Base-by-base conservation (phyloP, 73 alveolate genomes). In the Tetrahymena thermophila region DNA sequence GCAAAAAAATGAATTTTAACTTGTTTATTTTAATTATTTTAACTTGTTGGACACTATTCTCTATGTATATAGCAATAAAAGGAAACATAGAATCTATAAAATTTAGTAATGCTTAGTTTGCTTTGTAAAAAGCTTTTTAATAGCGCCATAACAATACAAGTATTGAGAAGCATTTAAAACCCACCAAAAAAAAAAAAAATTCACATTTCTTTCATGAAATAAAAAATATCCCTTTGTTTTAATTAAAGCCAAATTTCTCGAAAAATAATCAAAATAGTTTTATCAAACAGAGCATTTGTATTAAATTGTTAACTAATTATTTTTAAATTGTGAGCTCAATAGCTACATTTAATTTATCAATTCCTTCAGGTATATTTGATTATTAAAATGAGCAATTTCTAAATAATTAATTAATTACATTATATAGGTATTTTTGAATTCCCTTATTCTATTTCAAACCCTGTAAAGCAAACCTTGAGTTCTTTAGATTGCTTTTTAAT, bases 371-470 rank as follows among this genome's bases (percentile, higher is more conserved):
- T 71, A 71, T 31, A 71, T 23, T 71, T 71, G 3, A 7, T 71
- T 31, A 0, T 71, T 25, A 17, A 71, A 28, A 42, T 94, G 0
- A 7, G 4, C 11, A 6, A 40, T 40, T 40, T 50, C 3, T 11
- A 57, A 28, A 57, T 57, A 21, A 17, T 2, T 71, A 50, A n/a
- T 71, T 71, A 11, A 23, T 71, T 71, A 2, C 14, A 1, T 38
- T n/a, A n/a, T n/a, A 28, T 93, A 96, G 50, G 93, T 96, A 35
- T 95, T 3, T 71, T 58, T 40, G 35, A 94, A 96, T 94, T 96
- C 94, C 34, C 93, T 85, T 6, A 25, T n/a, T 44, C 95, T 50
- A n/a, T 44, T 94, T 19, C 44, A 28, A 34, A 42, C 14, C 40
- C 95, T 85, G 25, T 42, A 17, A 34, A 93, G 57, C 50, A 25